These are phyloP conservation scores for Suillus ampliporus DNA, from an alignment of 768 basidiomycete genomes.

Conservation along the genomic window DNA sequence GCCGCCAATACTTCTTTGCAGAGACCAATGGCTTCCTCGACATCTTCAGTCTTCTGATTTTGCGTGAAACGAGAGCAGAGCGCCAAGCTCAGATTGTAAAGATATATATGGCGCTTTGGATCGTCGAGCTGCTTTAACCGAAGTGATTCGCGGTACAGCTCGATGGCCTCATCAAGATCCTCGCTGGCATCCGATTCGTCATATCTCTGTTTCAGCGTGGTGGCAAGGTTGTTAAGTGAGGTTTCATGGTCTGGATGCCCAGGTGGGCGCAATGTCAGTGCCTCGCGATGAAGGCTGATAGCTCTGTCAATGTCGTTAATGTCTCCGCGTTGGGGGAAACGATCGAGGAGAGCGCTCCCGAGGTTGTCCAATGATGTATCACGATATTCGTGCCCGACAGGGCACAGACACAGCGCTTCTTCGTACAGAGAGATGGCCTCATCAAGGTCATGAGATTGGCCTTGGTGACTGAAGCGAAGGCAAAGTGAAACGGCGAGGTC, in stretches of 20 bases:
- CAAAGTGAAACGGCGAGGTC: background rate
- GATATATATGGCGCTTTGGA: background rate
- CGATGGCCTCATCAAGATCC: conserved; percentile 8
- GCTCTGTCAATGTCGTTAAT: conserved; percentile 9
- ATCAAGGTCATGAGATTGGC: background rate
- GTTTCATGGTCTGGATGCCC: conserved; percentile 15
- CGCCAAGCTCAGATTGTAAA: background rate
- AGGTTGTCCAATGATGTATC: conserved; percentile 16
- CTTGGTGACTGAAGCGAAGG: background rate
- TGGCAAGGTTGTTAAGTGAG: conserved; percentile 22
- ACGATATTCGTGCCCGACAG: background rate
- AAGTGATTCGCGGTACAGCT: background rate
- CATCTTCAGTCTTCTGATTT: background rate
- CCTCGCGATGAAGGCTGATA: conserved; percentile 10
- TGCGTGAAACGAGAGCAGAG: background rate
- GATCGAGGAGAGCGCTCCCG: background rate
- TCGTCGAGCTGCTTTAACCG: background rate
- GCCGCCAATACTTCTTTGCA: background rate
- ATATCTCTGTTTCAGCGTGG: conserved; percentile 12
- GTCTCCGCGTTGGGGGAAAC: background rate
- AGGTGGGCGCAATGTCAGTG: conserved; percentile 6
- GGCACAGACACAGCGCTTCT: background rate
- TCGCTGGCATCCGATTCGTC: background rate
- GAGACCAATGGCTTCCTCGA: background rate
- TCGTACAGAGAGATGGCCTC: background rate